Evolutionary conservation across 1,139 yeast species (phyloP).

Genomic region (Scheffersomyces titani): DNA sequence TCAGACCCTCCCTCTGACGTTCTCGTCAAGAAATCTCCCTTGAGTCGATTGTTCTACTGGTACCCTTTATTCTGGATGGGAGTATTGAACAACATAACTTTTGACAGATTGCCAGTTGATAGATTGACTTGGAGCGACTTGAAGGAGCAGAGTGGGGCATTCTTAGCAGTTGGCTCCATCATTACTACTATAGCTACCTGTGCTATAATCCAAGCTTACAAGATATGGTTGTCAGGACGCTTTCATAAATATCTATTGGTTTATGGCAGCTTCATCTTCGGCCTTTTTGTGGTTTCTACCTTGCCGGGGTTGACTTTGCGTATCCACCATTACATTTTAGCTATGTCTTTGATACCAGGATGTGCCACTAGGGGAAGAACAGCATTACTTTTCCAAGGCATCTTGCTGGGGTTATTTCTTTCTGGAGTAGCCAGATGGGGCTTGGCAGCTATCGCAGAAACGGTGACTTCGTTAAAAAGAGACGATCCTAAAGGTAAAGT

Average conservation of each 20-base stretch:
- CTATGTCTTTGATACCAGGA: slow-evolving; percentile 79
- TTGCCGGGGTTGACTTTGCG: slow-evolving; percentile 76
- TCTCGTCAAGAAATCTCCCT: slow-evolving; percentile 25
- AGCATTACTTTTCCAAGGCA: slow-evolving; percentile 78
- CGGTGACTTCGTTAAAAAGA: slow-evolving; percentile 64
- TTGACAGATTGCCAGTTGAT: slow-evolving; percentile 86
- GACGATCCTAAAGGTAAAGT: slow-evolving; percentile 72
- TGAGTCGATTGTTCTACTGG: slow-evolving; percentile 67
- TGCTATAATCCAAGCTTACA: slow-evolving; percentile 72
- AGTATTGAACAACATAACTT: slow-evolving; percentile 79
- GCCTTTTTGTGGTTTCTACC: slow-evolving; percentile 46
- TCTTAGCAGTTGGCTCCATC: slow-evolving; percentile 60
- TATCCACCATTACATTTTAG: slow-evolving; percentile 87
- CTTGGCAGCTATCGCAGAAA: slow-evolving; percentile 84
- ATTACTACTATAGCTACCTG: slow-evolving; percentile 48
- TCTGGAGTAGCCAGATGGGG: slow-evolving; percentile 95
- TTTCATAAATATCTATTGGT: slow-evolving; percentile 57
- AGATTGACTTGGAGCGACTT: slow-evolving; percentile 73
- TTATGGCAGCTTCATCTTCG: slow-evolving; percentile 50
- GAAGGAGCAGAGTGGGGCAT: slow-evolving; percentile 73
- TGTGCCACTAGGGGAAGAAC: slow-evolving; percentile 77
- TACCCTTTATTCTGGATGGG: slow-evolving; percentile 86
- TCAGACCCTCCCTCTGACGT: slow-evolving; percentile 8
- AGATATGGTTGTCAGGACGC: slow-evolving; percentile 79
- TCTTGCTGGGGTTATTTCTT: slow-evolving; percentile 74